Base-by-base conservation (phyloP, 2,329 filamentous ascomycete species). In the Fusarium euwallaceae region DNA sequence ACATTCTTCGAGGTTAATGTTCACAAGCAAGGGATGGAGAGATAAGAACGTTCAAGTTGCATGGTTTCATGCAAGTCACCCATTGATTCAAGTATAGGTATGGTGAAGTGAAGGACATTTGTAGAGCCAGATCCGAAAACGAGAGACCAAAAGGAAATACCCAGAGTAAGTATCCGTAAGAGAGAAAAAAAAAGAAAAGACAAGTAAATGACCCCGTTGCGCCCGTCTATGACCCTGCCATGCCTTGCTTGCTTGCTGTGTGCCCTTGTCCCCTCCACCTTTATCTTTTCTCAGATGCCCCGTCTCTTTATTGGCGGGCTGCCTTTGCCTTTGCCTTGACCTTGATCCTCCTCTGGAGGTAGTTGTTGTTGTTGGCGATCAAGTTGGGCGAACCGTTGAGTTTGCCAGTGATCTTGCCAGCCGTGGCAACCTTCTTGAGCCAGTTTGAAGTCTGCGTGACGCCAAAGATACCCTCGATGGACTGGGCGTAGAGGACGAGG, bases 401-500 rank as follows among this genome's bases (percentile, higher is more conserved):
- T 27, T 62, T 76, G 64, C 82, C 82, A 17, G 81, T 81, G 69
- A 87, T 80, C 71, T 82, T 82, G 66, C 81, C 82, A 72, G 82
- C 82, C 55, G 83, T 85, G 24, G 82, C 80, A 27, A 86, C 81
- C 24, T 83, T 78, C 74, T 81, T 81, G 69, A 90, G 82, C 67
- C 83, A 82, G 43, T 79, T 66, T 60, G 82, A 82, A 39, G 89
- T 83, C 43, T 80, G 82, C 6, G 67, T 59, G 24, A 79, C 74
- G 14, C 79, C 80, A 55, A 75, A 78, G 27, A 80, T 59, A 22
- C 83, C 82, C 66, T 88, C 81, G 6, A 89, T 81, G 7, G 83
- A 84, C 64, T 91, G 82, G 41, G 83, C 80, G 78, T 86, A 86
- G 14, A 85, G 80, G n/a, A 76, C 89, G 20, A 93, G 83, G 27